These are phyloP conservation scores for Trametes maxima DNA, from an alignment of 768 basidiomycete genomes.

Conservation along the genomic window DNA sequence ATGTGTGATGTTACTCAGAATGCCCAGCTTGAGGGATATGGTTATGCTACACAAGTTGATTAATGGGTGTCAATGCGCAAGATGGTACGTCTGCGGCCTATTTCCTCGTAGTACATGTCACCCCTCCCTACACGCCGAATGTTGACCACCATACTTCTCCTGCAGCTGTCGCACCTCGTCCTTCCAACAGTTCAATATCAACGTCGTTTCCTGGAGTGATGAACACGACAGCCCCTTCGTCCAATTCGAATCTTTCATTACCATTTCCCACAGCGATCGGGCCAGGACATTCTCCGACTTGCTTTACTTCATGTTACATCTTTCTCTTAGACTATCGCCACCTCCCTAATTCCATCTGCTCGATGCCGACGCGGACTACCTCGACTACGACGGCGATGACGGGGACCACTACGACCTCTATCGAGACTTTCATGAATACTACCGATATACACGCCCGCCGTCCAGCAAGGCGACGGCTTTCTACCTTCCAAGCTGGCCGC, in stretches of 20 bases:
- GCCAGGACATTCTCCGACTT: no score
- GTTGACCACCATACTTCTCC: constrained; percentile 34
- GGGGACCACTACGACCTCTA: background rate
- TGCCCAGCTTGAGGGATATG: no score
- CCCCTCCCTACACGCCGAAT: constrained; percentile 12
- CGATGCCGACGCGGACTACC: constrained; percentile 3
- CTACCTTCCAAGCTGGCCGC: constrained; percentile 28
- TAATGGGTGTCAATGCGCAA: no score
- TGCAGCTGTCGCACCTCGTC: constrained; percentile 10
- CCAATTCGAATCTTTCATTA: constrained; percentile 20
- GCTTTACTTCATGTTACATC: background rate
- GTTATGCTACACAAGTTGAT: no score
- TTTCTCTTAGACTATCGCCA: background rate
- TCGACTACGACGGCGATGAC: constrained; percentile 7
- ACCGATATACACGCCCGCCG: constrained; percentile 13
- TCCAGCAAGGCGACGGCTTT: constrained; percentile 26
- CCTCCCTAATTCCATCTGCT: background rate
- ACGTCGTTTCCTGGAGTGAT: constrained; percentile 28
- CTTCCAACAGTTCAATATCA: constrained; percentile 19
- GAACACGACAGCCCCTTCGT: constrained; percentile 28
- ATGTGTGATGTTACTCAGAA: background rate
- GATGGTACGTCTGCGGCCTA: background rate
- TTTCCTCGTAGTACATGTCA: background rate
- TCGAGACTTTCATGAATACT: background rate
- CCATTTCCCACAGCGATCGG: constrained; percentile 17